Evolutionary conservation across 805 yeast species (phyloP).

Genomic region (Candida golubevii): DNA sequence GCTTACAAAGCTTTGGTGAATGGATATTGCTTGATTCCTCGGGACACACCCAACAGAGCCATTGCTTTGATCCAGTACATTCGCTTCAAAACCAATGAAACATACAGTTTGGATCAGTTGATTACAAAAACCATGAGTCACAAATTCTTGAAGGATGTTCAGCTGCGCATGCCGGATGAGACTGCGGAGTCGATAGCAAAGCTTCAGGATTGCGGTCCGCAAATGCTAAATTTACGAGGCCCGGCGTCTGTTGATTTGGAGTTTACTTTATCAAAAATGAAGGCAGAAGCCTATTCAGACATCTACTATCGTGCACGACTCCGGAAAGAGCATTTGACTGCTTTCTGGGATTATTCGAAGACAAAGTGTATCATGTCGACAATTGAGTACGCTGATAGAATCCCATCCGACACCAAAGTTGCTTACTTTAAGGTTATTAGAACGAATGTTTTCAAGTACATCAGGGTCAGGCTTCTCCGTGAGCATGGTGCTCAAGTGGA

Average conservation of each 20-base stretch:
- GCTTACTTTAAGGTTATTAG: slow-evolving; percentile 9
- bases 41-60: slow-evolving; percentile 2
- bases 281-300: slow-evolving; percentile 6
- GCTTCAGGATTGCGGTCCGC: background rate
- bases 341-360: slow-evolving; percentile 17
- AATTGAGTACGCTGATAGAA: slow-evolving; percentile 14
- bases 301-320: slow-evolving; percentile 13
- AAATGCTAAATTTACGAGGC: background rate
- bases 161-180: background rate
- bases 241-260: background rate
- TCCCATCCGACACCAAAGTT: slow-evolving; percentile 5
- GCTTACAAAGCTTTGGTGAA: slow-evolving; percentile 10
- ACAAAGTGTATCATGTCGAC: slow-evolving; percentile 18
- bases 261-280: background rate
- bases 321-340: slow-evolving; percentile 6
- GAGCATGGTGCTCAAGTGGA: slow-evolving; percentile 6
- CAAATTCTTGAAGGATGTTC: slow-evolving; percentile 2
- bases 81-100: background rate
- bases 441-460: slow-evolving; percentile 6
- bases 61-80: slow-evolving; percentile 3
- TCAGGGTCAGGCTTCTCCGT: slow-evolving; percentile 10
- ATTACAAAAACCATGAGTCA: slow-evolving; percentile 1
- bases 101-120: background rate
- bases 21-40: slow-evolving; percentile 7
- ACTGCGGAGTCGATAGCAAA: background rate